A percentile compares a stretch with the other conserved stretches of the same genome.
Evolutionary conservation across 495 filamentous ascomycete genomes (phyloP).

Genomic region (Podospora didyma): DNA sequence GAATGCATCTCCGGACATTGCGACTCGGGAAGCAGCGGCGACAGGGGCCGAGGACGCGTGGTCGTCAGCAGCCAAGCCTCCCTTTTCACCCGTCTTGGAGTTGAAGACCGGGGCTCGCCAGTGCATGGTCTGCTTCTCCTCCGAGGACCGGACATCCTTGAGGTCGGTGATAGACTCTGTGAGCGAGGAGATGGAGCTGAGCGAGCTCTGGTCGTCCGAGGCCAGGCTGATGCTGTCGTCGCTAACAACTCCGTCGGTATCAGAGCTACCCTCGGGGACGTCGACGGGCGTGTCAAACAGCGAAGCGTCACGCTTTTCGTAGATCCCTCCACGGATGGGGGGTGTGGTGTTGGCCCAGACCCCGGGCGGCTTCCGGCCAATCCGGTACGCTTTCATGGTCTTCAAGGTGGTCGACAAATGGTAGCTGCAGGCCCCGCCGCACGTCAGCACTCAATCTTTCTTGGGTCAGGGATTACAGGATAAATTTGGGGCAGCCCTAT

Average conservation of each 20-base stretch:
- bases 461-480: background rate
- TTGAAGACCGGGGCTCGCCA: too few species aligned
- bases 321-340: constrained; percentile 79
- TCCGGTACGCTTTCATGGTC: constrained; percentile 70
- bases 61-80: too few species aligned
- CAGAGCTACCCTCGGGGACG: too few species aligned
- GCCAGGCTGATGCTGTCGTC: constrained; percentile 28
- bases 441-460: constrained; percentile 16
- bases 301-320: constrained; percentile 40
- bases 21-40: too few species aligned
- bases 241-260: constrained; percentile 28
- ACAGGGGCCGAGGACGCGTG: too few species aligned
- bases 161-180: background rate
- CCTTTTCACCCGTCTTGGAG: too few species aligned
- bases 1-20: constrained; percentile 25
- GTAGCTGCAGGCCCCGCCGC: constrained; percentile 46
- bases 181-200: constrained; percentile 45
- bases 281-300: background rate
- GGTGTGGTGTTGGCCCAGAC: constrained; percentile 75
- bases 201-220: constrained; percentile 40
- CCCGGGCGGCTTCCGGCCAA: constrained; percentile 66
- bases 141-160: background rate
- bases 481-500: background rate
- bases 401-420: constrained; percentile 65
- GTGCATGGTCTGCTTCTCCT: too few species aligned